Evolutionary conservation across 2,329 filamentous ascomycete species (phyloP).

Genomic region (Alternaria sp.): DNA sequence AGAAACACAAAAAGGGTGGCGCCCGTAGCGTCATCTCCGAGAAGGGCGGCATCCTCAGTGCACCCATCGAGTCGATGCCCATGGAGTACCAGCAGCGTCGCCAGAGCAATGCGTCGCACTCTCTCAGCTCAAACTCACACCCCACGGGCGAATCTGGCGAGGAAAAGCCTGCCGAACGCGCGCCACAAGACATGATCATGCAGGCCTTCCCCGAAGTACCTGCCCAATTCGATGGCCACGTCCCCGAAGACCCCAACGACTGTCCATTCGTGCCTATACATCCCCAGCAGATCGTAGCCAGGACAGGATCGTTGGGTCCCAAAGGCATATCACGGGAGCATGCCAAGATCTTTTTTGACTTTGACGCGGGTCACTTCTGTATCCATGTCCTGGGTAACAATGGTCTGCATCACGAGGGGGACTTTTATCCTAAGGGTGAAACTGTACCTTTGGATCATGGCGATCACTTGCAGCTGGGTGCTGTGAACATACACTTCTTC

Average conservation of each 20-base stretch:
- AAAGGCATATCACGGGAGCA: slow-evolving; percentile 79
- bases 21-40: slow-evolving; percentile 72
- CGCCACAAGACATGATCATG: slow-evolving; percentile 48
- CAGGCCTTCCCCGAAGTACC: slow-evolving; percentile 47
- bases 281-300: slow-evolving; percentile 58
- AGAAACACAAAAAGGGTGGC: slow-evolving; percentile 61
- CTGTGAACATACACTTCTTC: slow-evolving; percentile 72
- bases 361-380: slow-evolving; percentile 70
- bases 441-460: slow-evolving; percentile 66
- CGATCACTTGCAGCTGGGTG: slow-evolving; percentile 75
- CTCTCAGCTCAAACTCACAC: slow-evolving; percentile 60
- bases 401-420: slow-evolving; percentile 63
- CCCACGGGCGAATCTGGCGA: slow-evolving; percentile 45
- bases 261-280: slow-evolving; percentile 77
- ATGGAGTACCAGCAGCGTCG: slow-evolving; percentile 48
- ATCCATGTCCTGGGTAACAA: slow-evolving; percentile 71
- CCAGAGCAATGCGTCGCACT: slow-evolving; percentile 55
- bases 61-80: slow-evolving; percentile 44
- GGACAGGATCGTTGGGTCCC: slow-evolving; percentile 66
- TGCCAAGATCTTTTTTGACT: slow-evolving; percentile 75
- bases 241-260: slow-evolving; percentile 66
- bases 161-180: slow-evolving; percentile 41
- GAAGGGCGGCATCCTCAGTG: slow-evolving; percentile 70
- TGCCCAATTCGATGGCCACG: slow-evolving; percentile 65
- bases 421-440: slow-evolving; percentile 29